Evolutionary conservation across 805 yeast genomes (phyloP).

Genomic region (Brettanomyces bruxellensis): DNA sequence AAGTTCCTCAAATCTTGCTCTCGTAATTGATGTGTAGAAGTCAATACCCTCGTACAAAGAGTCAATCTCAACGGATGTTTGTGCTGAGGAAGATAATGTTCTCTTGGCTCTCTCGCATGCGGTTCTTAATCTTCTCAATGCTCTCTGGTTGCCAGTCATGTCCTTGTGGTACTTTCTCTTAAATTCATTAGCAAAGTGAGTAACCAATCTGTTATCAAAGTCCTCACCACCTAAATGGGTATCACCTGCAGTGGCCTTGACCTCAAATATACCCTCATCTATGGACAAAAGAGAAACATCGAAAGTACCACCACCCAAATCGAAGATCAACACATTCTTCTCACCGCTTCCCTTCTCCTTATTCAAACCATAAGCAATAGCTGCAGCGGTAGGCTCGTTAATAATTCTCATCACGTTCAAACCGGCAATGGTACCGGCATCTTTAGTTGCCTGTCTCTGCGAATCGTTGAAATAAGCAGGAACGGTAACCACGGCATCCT

Average conservation of each 20-base stretch:
- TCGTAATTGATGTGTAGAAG: conserved; percentile 91
- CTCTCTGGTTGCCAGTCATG: conserved; percentile 86
- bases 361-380: conserved; percentile 92
- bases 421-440: conserved; percentile 95
- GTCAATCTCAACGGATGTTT: conserved; percentile 92
- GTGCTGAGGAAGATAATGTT: conserved; percentile 92
- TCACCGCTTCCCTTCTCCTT: conserved; percentile 58
- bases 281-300: conserved; percentile 89
- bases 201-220: conserved; percentile 94
- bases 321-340: conserved; percentile 82
- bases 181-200: conserved; percentile 89
- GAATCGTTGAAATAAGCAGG: conserved; percentile 98
- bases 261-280: conserved; percentile 95
- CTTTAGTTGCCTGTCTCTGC: conserved; percentile 97
- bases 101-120: conserved; percentile 99
- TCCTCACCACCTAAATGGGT: conserved; percentile 98
- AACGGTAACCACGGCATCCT: conserved; percentile 91
- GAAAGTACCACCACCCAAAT: conserved; percentile 97
- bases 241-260: conserved; percentile 88
- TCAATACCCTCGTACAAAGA: conserved; percentile 93
- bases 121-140: conserved; percentile 95
- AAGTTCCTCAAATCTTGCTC: conserved; percentile 97
- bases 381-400: conserved; percentile 97
- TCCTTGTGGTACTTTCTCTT: conserved; percentile 98
- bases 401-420: conserved; percentile 89